Percentiles rank a stretch among this genome's conserved stretches.
Conservation (phyloP, 78 protist species). For the slime mould (Dictyostelium discoideum) region DNA sequence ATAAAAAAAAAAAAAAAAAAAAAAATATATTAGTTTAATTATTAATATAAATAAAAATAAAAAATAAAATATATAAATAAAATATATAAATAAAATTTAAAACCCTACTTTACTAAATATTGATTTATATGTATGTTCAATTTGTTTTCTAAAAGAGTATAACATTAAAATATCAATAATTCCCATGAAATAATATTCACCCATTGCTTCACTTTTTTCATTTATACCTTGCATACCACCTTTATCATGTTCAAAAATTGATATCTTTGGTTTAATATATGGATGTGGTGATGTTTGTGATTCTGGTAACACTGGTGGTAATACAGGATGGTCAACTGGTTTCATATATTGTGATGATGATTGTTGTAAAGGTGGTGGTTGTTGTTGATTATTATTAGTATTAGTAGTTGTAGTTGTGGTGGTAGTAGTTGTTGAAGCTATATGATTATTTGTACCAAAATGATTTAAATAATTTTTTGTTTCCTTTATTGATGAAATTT, state of each 20-base stretch:
- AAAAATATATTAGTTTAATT: not conserved
- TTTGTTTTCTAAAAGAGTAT: slow-evolving; percentile 86
- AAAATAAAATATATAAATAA: not conserved
- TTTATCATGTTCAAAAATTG: slow-evolving; percentile 75
- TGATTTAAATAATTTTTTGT: slow-evolving; percentile 41
- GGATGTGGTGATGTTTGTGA: not conserved
- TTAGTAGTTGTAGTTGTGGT: not conserved
- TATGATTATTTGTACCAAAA: not conserved
- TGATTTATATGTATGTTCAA: slow-evolving; percentile 88
- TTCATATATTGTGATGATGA: slow-evolving; percentile 26
- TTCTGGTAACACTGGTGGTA: slow-evolving; percentile 42
- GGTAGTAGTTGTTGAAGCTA: not conserved
- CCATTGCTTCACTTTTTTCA: slow-evolving; percentile 16
- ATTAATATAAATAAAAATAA: not conserved
- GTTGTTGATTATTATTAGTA: not conserved
- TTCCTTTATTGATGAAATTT: slow-evolving; percentile 47
- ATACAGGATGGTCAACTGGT: slow-evolving; percentile 10
- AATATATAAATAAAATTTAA: too few relatives aligned
- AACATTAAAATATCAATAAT: slow-evolving; percentile 91
- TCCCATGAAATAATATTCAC: slow-evolving; percentile 86
- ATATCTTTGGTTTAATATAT: slow-evolving; percentile 64
- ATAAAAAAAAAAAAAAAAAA: not conserved
- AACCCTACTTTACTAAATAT: slow-evolving; percentile 56
- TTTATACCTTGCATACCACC: slow-evolving; percentile 88
- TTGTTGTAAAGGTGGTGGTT: not conserved